phyloP scores from a whole-genome alignment of 129 eudicot genomes.

The Cynara cardunculus region DNA sequence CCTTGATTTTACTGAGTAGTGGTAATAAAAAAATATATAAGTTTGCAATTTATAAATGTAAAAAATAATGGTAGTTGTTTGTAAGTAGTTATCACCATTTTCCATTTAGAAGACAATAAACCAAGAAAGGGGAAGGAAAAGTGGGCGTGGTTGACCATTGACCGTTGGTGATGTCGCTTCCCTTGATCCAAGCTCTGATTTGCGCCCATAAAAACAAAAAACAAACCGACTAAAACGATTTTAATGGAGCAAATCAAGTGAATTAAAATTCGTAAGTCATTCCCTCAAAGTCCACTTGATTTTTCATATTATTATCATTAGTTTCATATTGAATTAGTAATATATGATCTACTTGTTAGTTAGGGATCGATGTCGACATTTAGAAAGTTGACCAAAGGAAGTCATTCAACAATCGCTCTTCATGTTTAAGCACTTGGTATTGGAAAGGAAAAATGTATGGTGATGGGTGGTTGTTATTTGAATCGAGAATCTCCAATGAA shows the following conservation, averaged over 20 bases:
- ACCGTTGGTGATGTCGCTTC: conserved; percentile 21
- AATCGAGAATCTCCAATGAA: background rate
- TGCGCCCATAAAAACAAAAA: conserved; percentile 28
- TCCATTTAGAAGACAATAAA: background rate
- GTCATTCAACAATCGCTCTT: background rate
- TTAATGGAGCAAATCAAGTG: conserved; percentile 20
- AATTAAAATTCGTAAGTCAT: conserved; percentile 10
- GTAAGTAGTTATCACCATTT: background rate
- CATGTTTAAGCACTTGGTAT: background rate
- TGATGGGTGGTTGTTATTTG: background rate
- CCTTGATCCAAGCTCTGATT: conserved; percentile 42
- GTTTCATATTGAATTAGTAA: background rate
- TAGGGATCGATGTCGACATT: background rate
- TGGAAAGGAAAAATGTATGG: background rate
- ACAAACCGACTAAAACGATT: conserved; percentile 8
- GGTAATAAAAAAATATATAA: too few species aligned
- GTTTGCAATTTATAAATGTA: too few species aligned
- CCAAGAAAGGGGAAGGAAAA: conserved; percentile 16
- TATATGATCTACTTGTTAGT: background rate
- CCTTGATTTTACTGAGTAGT: too few species aligned
- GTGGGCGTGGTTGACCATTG: conserved; percentile 24
- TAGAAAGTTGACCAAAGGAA: background rate
- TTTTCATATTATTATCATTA: background rate
- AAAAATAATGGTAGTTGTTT: too few species aligned
- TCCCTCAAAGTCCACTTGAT: background rate